Conservation (phyloP, 208 protist species). For the Trypanosoma caninum region DNA sequence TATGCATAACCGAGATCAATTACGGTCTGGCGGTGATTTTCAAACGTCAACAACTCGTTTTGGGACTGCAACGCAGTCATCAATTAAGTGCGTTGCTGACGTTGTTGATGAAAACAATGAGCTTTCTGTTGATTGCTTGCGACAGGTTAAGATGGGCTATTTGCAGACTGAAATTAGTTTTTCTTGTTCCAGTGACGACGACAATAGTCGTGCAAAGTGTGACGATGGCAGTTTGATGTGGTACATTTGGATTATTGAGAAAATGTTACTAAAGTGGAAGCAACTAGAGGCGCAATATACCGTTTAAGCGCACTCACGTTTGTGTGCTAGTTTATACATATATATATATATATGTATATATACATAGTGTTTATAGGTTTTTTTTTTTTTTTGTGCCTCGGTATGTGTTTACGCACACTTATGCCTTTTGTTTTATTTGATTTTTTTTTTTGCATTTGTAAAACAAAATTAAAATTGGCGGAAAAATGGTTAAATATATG, state of each 20-base stretch:
- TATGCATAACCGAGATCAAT: neutral
- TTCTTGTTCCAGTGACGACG: neutral
- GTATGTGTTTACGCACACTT: no score
- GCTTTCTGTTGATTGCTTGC: neutral
- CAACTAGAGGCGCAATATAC: conserved; percentile 38
- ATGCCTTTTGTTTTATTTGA: no score
- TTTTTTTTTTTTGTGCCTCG: no score
- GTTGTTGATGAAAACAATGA: conserved; percentile 4
- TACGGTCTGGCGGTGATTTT: neutral
- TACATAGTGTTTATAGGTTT: no score
- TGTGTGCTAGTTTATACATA: conserved; percentile 7
- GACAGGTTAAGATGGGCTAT: neutral
- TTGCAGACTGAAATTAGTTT: neutral
- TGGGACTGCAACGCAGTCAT: neutral
- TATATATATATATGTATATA: neutral
- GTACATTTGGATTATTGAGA: conserved; percentile 39
- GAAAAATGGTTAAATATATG: no score
- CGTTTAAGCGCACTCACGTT: neutral
- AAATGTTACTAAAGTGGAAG: conserved; percentile 47
- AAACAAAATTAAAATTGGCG: no score
- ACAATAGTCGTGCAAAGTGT: neutral
- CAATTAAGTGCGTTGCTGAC: neutral
- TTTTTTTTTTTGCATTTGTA: no score
- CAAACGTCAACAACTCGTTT: neutral
- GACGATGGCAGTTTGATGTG: conserved; percentile 9